Conservation (phyloP, 352 stramenopile genomes). For the Phytophthora uliginosa region DNA sequence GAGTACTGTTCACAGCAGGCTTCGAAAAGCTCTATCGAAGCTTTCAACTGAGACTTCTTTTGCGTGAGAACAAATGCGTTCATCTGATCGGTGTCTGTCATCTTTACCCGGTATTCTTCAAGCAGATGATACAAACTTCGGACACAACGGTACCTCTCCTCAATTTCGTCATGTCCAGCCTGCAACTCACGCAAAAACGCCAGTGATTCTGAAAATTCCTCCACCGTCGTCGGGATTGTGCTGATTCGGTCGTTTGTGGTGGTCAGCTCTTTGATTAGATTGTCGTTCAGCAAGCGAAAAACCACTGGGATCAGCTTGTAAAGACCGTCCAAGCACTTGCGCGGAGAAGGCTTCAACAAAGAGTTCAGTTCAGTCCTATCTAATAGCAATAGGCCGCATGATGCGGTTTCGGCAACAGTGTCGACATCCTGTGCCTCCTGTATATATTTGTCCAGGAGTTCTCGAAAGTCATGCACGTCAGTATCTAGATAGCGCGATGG, state of each 20-base stretch:
- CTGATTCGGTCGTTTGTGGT: slow-evolving; percentile 73
- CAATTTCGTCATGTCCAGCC: slow-evolving; percentile 47
- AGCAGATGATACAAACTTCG: slow-evolving; percentile 69
- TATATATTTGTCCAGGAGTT: slow-evolving; percentile 74
- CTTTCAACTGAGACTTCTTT: slow-evolving; percentile 76
- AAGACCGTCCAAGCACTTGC: slow-evolving; percentile 66
- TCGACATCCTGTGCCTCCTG: slow-evolving; percentile 66
- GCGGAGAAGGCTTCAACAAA: slow-evolving; percentile 72
- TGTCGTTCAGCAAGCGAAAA: slow-evolving; percentile 67
- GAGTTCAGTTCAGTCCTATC: slow-evolving; percentile 70
- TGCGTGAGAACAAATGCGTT: slow-evolving; percentile 83
- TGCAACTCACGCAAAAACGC: slow-evolving; percentile 70
- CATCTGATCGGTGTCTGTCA: slow-evolving; percentile 76
- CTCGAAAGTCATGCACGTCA: slow-evolving; percentile 70
- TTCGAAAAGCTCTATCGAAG: slow-evolving; percentile 84
- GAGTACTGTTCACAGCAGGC: slow-evolving; percentile 77
- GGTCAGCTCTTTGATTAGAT: slow-evolving; percentile 65
- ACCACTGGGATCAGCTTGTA: slow-evolving; percentile 69
- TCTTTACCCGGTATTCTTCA: slow-evolving; percentile 77
- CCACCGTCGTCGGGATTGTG: slow-evolving; percentile 73
- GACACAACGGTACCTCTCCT: slow-evolving; percentile 67
- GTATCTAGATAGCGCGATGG: slow-evolving; percentile 31
- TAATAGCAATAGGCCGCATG: slow-evolving; percentile 67
- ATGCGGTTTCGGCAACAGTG: slow-evolving; percentile 49
- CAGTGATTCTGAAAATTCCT: slow-evolving; percentile 75